phyloP scores from a whole-genome alignment of 2,329 filamentous ascomycete genomes.

The Cercospora sp. region DNA sequence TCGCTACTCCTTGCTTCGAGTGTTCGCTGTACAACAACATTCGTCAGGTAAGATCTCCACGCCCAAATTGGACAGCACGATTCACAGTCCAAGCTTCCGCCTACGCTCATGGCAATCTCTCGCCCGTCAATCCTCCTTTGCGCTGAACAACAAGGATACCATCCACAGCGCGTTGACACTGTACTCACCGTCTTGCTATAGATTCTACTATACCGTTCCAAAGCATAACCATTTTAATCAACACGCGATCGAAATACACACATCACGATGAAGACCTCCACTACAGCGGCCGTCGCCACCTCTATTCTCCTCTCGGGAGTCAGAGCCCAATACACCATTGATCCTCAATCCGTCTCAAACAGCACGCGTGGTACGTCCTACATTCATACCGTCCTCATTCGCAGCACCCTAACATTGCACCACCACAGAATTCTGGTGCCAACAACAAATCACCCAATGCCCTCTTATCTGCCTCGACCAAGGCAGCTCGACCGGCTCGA shows the following conservation, averaged over 20 bases:
- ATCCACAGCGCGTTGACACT: constrained; percentile 6
- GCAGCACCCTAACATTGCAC: neutral
- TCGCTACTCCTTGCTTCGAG: constrained; percentile 18
- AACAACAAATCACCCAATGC: constrained; percentile 62
- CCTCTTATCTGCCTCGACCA: constrained; percentile 71
- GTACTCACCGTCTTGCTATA: constrained; percentile 8
- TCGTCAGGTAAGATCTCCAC: neutral
- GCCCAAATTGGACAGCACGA: constrained; percentile 1
- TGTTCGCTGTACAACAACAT: neutral
- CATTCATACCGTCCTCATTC: neutral
- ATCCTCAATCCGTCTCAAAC: constrained; percentile 61
- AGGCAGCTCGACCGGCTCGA: constrained; percentile 50
- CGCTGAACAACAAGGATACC: neutral
- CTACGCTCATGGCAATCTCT: constrained; percentile 2
- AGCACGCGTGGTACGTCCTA: constrained; percentile 25
- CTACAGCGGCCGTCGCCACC: constrained; percentile 51
- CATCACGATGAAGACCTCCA: constrained; percentile 48
- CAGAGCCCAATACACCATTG: constrained; percentile 59
- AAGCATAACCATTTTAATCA: neutral
- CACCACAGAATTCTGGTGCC: constrained; percentile 59
- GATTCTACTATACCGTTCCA: neutral
- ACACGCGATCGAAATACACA: neutral
- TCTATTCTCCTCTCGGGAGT: constrained; percentile 51
- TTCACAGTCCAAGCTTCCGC: constrained; percentile 4
- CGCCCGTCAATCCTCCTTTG: neutral